phyloP scores from a whole-genome alignment of 2,329 filamentous ascomycete species.

The Colletotrichum godetiae region DNA sequence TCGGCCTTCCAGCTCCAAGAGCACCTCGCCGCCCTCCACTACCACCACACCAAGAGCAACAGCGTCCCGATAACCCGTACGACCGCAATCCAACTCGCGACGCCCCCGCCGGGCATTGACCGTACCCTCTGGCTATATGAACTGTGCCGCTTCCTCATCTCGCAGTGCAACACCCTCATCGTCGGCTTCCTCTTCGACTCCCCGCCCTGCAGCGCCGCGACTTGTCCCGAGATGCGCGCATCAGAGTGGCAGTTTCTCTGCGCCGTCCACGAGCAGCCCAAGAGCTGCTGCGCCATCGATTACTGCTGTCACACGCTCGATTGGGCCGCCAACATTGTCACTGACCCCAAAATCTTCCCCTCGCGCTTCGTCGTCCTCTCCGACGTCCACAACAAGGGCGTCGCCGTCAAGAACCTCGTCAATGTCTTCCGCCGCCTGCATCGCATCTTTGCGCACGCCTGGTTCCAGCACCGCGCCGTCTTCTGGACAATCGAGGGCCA shows the following conservation, averaged over 20 bases:
- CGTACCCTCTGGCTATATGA: slow-evolving; percentile 96
- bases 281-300: slow-evolving; percentile 97
- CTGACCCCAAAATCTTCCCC: slow-evolving; percentile 94
- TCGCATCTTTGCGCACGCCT: slow-evolving; percentile 97
- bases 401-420: slow-evolving; percentile 84
- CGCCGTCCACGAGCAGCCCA: slow-evolving; percentile 95
- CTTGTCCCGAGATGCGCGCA: slow-evolving; percentile 98
- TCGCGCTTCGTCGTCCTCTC: slow-evolving; percentile 75
- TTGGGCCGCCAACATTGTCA: slow-evolving; percentile 95
- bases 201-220: slow-evolving; percentile 87
- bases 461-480: slow-evolving; percentile 95
- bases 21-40: slow-evolving; percentile 92
- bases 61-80: slow-evolving; percentile 79
- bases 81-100: slow-evolving; percentile 80
- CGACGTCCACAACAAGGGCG: slow-evolving; percentile 68
- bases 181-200: slow-evolving; percentile 92
- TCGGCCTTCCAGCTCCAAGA: slow-evolving; percentile 98
- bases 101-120: slow-evolving; percentile 84
- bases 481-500: slow-evolving; percentile 94
- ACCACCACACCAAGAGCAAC: slow-evolving; percentile 77
- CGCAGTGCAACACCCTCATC: slow-evolving; percentile 92
- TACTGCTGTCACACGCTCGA: slow-evolving; percentile 99
- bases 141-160: slow-evolving; percentile 93
- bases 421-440: slow-evolving; percentile 96
- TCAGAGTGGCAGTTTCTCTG: slow-evolving; percentile 99